These are phyloP conservation scores for Boletus bicolor DNA, from an alignment of 768 basidiomycete genomes.

Conservation along the genomic window DNA sequence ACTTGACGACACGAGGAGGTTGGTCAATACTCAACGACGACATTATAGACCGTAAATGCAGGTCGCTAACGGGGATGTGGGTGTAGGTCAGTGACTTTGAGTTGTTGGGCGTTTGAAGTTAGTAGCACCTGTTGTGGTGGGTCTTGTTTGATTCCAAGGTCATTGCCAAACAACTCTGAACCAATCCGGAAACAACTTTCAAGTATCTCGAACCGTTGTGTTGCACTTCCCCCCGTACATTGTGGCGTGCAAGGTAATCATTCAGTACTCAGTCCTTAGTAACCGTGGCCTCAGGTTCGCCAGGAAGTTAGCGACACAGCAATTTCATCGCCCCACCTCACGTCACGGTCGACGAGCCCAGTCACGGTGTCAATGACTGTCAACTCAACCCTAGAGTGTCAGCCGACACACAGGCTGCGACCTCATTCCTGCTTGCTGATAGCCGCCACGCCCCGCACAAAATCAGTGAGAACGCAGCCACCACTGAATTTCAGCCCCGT, in stretches of 20 bases:
- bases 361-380: not conserved
- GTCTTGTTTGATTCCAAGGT: slow-evolving; percentile 27
- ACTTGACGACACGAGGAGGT: slow-evolving; percentile 6
- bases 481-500: not conserved
- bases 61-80: not conserved
- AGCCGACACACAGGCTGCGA: not conserved
- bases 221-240: not conserved
- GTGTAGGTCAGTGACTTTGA: slow-evolving; percentile 2
- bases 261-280: no score
- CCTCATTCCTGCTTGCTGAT: not conserved
- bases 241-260: not conserved
- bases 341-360: not conserved
- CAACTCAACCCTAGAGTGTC: not conserved
- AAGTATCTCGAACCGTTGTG: not conserved
- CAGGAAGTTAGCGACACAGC: not conserved
- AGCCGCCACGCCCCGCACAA: not conserved
- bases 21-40: slow-evolving; percentile 29
- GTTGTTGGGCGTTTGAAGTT: not conserved
- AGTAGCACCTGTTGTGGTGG: not conserved
- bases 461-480: not conserved
- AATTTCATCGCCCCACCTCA: not conserved
- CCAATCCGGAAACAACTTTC: slow-evolving; percentile 1
- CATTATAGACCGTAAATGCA: slow-evolving; percentile 12
- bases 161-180: slow-evolving; percentile 27
- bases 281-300: not conserved